Evolutionary conservation across 352 stramenopile species (phyloP).

Genomic region (Pythium sukuiense): DNA sequence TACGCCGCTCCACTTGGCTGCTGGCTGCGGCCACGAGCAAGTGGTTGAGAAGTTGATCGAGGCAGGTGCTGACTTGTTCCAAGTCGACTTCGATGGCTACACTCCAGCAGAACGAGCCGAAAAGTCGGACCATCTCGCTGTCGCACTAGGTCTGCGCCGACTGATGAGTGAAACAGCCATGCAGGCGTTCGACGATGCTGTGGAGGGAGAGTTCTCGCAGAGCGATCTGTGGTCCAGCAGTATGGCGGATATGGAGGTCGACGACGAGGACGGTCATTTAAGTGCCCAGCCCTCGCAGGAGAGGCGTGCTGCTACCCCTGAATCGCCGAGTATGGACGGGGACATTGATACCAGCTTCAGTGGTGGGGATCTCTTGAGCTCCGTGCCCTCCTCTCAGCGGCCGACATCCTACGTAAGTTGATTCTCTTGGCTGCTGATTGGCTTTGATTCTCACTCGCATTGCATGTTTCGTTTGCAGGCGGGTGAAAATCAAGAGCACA

Average conservation of each 20-base stretch:
- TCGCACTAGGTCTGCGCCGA: constrained; percentile 45
- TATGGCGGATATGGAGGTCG: constrained; percentile 15
- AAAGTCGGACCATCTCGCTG: constrained; percentile 58
- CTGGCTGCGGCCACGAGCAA: constrained; percentile 67
- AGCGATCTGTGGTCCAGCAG: constrained; percentile 9
- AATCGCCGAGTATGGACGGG: constrained; percentile 18
- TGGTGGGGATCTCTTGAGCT: not conserved
- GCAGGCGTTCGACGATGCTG: not conserved
- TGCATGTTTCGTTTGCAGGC: constrained; percentile 30
- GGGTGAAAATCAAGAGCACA: constrained; percentile 78
- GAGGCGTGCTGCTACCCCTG: constrained; percentile 6
- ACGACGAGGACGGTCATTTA: constrained; percentile 24
- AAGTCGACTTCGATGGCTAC: constrained; percentile 70
- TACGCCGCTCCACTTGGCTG: constrained; percentile 80
- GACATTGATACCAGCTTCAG: constrained; percentile 8
- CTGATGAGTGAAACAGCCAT: constrained; percentile 34
- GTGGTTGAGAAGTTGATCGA: constrained; percentile 69
- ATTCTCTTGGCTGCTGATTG: not conserved
- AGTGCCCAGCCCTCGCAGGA: constrained; percentile 19
- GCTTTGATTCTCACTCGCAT: constrained; percentile 6
- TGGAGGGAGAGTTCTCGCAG: constrained; percentile 17
- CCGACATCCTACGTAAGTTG: constrained; percentile 51
- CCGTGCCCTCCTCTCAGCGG: not conserved
- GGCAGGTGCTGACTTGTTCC: constrained; percentile 57
- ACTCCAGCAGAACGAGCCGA: constrained; percentile 76